phyloP scores from a whole-genome alignment of 805 yeast species.

The Monosporozyma yasuniensis region DNA sequence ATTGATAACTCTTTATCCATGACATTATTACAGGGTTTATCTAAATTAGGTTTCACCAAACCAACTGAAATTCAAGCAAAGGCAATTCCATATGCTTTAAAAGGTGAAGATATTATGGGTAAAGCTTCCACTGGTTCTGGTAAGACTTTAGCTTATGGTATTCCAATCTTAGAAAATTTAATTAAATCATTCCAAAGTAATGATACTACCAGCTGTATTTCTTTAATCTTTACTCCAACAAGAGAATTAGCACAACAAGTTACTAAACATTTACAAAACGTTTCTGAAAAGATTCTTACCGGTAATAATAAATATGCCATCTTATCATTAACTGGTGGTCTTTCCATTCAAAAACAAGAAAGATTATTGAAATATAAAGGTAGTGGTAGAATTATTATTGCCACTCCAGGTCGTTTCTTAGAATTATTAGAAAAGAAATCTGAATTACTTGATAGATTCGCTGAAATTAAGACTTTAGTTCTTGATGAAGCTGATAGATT shows the following conservation, averaged over 20 bases:
- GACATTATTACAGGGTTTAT: constrained; percentile 54
- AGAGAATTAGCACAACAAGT: constrained; percentile 96
- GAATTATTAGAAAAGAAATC: constrained; percentile 66
- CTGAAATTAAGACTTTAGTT: constrained; percentile 45
- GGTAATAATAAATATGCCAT: constrained; percentile 49
- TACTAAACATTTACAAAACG: constrained; percentile 57
- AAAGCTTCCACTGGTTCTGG: constrained; percentile 98
- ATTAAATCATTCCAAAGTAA: constrained; percentile 9
- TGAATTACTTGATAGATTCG: constrained; percentile 33
- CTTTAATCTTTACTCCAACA: constrained; percentile 85
- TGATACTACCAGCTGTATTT: constrained; percentile 43
- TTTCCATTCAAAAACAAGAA: constrained; percentile 88
- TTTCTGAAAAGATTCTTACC: constrained; percentile 32
- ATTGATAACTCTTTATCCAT: constrained; percentile 36
- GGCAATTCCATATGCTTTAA: constrained; percentile 64
- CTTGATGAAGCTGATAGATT: constrained; percentile 95
- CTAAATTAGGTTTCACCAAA: constrained; percentile 43
- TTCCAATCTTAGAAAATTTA: constrained; percentile 74
- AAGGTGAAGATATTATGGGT: constrained; percentile 79
- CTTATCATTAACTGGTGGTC: constrained; percentile 84
- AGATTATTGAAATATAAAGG: constrained; percentile 57
- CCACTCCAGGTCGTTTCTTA: constrained; percentile 90
- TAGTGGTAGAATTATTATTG: constrained; percentile 71
- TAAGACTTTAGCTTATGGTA: constrained; percentile 90
- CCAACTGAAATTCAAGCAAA: constrained; percentile 83